Conservation (phyloP, 805 yeast species). For the Candida multigemmis region DNA sequence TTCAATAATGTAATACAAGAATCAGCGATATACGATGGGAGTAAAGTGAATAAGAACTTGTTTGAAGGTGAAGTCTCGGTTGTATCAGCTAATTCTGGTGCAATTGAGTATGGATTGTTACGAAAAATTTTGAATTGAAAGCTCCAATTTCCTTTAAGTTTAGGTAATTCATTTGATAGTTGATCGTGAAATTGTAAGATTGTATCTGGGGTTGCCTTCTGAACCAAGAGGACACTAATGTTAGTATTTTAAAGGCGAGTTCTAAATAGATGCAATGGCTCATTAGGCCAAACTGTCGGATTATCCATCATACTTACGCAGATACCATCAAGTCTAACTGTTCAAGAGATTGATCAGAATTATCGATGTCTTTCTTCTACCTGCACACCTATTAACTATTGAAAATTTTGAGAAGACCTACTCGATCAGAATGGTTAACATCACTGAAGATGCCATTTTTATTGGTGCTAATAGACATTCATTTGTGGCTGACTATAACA, state of each 20-base stretch:
- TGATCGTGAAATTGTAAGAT: constrained; percentile 65
- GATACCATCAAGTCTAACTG: too few relatives aligned
- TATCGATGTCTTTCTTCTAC: too few relatives aligned
- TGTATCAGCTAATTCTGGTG: constrained; percentile 23
- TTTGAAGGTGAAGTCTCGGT: constrained; percentile 24
- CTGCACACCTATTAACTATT: constrained; percentile 1
- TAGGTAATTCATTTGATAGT: constrained; percentile 59
- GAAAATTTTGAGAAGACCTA: constrained; percentile 1
- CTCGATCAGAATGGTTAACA: neutral
- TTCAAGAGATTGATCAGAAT: too few relatives aligned
- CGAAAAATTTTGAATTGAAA: constrained; percentile 61
- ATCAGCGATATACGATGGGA: constrained; percentile 40
- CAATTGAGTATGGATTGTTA: constrained; percentile 47
- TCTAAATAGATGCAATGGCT: neutral
- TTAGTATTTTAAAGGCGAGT: constrained; percentile 11
- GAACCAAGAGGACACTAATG: constrained; percentile 28
- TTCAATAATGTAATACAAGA: constrained; percentile 41
- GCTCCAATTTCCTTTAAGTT: constrained; percentile 53
- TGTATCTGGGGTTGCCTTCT: constrained; percentile 43
- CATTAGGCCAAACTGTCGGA: neutral
- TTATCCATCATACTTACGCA: constrained; percentile 21
- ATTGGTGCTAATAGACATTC: constrained; percentile 67
- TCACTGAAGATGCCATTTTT: constrained; percentile 46
- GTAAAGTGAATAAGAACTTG: constrained; percentile 40
- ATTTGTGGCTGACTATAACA: constrained; percentile 46